phyloP scores from a whole-genome alignment of 2,329 filamentous ascomycete species.

The Colletotrichum liaoningense region DNA sequence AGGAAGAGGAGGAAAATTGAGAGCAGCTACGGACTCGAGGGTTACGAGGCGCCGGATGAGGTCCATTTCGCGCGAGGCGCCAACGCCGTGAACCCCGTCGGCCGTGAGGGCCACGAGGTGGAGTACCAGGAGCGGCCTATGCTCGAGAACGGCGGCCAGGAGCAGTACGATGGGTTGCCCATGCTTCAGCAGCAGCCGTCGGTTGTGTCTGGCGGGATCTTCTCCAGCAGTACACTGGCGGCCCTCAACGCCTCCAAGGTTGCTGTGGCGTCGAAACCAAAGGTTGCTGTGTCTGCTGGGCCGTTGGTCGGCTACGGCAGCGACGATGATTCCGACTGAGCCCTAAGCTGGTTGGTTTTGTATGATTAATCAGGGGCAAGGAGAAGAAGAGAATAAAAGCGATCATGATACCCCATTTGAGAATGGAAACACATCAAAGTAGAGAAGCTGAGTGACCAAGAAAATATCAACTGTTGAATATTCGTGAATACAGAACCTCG shows the following conservation, averaged over 20 bases:
- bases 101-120: conserved; percentile 69
- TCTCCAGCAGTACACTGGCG: conserved; percentile 84
- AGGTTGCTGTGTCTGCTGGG: conserved; percentile 66
- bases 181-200: conserved; percentile 45
- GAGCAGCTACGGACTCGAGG: conserved; percentile 87
- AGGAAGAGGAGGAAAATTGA: conserved; percentile 91
- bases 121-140: conserved; percentile 71
- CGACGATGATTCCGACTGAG: conserved; percentile 66
- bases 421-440: conserved; percentile 23
- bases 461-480: conserved; percentile 78
- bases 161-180: conserved; percentile 35
- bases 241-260: conserved; percentile 74
- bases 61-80: conserved; percentile 90
- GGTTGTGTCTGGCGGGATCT: conserved; percentile 71
- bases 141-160: conserved; percentile 61
- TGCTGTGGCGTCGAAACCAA: conserved; percentile 64
- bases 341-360: conserved; percentile 56
- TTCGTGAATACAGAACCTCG: conserved; percentile 85
- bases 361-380: conserved; percentile 74
- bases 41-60: conserved; percentile 94
- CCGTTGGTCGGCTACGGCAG: conserved; percentile 91
- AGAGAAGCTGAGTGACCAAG: conserved; percentile 13
- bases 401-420: conserved; percentile 34
- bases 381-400: conserved; percentile 14
- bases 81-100: conserved; percentile 71